Evolutionary conservation across 2,329 filamentous ascomycete genomes (phyloP).

Genomic region (Colletotrichum navitas): DNA sequence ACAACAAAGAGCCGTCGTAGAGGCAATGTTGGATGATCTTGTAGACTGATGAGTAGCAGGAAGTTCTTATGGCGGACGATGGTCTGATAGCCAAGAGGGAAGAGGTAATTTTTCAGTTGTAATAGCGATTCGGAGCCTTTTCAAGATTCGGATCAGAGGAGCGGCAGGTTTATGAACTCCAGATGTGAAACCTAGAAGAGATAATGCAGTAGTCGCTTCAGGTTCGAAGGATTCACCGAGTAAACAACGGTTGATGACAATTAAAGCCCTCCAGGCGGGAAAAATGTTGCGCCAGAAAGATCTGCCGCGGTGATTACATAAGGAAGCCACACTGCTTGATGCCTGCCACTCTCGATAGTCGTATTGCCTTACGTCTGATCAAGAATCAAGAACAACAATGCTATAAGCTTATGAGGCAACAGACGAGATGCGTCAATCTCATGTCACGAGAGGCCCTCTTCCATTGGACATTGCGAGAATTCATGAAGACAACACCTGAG

Average conservation of each 20-base stretch:
- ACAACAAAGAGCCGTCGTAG: background rate
- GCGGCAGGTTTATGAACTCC: background rate
- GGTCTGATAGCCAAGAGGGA: background rate
- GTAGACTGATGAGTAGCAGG: background rate
- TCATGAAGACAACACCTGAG: too few species aligned
- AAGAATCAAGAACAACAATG: background rate
- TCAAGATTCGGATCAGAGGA: background rate
- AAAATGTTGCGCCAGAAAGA: constrained; percentile 7
- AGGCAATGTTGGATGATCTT: background rate
- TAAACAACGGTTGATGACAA: background rate
- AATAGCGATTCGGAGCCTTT: background rate
- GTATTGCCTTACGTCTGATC: background rate
- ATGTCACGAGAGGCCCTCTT: background rate
- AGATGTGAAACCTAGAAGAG: background rate
- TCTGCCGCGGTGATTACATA: constrained; percentile 7
- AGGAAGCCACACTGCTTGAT: background rate
- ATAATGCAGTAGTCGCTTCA: background rate
- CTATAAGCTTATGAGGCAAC: background rate
- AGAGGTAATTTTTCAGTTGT: background rate
- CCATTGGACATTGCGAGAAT: background rate
- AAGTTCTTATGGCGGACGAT: background rate
- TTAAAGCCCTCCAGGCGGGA: background rate
- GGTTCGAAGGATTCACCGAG: background rate
- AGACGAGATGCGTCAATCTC: too few species aligned
- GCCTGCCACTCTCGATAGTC: background rate